phyloP scores from a whole-genome alignment of 306 rosid species.

The Casuarina cunninghamiana region DNA sequence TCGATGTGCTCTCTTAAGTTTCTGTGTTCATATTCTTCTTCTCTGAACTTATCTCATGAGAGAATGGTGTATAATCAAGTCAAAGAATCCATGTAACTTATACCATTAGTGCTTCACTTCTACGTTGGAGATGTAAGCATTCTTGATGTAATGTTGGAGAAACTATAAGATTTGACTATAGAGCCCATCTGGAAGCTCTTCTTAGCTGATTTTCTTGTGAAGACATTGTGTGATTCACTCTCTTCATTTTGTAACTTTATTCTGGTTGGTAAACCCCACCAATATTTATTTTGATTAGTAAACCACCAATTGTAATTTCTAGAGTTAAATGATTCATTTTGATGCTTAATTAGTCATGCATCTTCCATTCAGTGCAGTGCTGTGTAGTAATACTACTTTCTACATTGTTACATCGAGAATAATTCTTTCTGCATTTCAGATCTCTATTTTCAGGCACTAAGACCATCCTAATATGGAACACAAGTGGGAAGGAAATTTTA shows the following conservation, averaged over 20 bases:
- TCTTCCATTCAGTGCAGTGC: background rate
- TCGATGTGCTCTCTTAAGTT: no score
- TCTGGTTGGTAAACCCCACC: background rate
- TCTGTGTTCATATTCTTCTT: background rate
- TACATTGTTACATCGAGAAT: background rate
- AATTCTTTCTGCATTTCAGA: background rate
- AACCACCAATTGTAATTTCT: background rate
- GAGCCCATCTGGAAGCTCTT: background rate
- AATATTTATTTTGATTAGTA: background rate
- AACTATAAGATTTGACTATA: background rate
- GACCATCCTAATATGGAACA: background rate
- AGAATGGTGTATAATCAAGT: no score
- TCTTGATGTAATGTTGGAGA: background rate
- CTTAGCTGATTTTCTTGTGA: background rate
- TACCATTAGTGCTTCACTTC: no score
- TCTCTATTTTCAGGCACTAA: background rate
- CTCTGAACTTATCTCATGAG: no score
- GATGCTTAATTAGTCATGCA: background rate
- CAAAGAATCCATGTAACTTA: no score
- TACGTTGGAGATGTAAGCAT: background rate
- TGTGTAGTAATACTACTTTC: background rate
- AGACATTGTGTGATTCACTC: background rate
- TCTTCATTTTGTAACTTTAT: background rate
- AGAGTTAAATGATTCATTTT: background rate
- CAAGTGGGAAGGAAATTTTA: background rate